Conservation (phyloP, 2,329 filamentous ascomycete species). For the Cercospora brassicicola region DNA sequence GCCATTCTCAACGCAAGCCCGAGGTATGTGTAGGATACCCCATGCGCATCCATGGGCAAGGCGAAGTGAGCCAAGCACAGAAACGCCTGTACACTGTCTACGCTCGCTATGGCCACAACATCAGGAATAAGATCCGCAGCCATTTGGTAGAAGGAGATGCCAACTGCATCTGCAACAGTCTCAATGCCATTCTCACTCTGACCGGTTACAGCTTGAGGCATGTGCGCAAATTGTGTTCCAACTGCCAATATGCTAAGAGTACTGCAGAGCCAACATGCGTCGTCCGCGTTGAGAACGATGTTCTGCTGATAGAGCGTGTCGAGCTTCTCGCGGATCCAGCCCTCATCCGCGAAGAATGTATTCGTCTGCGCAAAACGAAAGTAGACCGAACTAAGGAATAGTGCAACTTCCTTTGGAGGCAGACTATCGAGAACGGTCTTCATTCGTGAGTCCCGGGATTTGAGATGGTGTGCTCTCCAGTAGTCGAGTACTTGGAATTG, state of each 20-base stretch:
- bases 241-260: constrained; percentile 43
- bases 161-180: constrained; percentile 39
- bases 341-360: constrained; percentile 47
- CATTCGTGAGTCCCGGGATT: constrained; percentile 43
- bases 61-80: constrained; percentile 58
- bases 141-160: constrained; percentile 58
- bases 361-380: constrained; percentile 48
- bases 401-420: constrained; percentile 48
- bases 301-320: constrained; percentile 43
- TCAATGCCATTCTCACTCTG: constrained; percentile 37
- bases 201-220: constrained; percentile 8
- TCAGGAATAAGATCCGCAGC: constrained; percentile 58
- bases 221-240: constrained; percentile 48
- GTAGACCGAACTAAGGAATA: constrained; percentile 46
- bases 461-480: constrained; percentile 46
- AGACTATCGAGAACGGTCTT: constrained; percentile 43
- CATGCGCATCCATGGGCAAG: constrained; percentile 57
- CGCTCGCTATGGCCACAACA: constrained; percentile 57
- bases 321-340: constrained; percentile 45
- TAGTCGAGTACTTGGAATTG: constrained; percentile 38
- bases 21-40: constrained; percentile 59
- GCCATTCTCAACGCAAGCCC: constrained; percentile 58
- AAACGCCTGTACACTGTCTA: constrained; percentile 58
- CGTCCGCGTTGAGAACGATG: constrained; percentile 40
- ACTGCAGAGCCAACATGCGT: constrained; percentile 44